Base-by-base conservation (phyloP, 2,329 filamentous ascomycete genomes). In the Aspergillus candidus region DNA sequence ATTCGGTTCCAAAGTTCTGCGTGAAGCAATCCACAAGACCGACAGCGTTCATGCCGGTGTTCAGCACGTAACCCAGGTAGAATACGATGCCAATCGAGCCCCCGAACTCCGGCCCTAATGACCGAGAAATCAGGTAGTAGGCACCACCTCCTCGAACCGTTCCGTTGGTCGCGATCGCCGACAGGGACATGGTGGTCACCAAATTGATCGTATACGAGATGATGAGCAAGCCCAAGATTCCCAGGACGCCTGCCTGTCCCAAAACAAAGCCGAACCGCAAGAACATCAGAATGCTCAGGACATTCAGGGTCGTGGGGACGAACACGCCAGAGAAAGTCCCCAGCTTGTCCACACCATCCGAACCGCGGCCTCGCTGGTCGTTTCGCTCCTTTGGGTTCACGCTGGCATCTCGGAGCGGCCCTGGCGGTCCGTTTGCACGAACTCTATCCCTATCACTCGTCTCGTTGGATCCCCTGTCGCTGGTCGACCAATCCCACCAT, bases 211-310 rank as follows among this genome's bases (percentile, higher is more conserved):
- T 68, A 61, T 94, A 94, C n/a, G 86, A 84, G 34, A 79, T 74
- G 47, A 85, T 59, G 47, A 94, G 78, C 65, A 93, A 77, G 39
- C 79, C 84, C 61, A 94, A 72, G 65, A 89, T 93, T 39, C 87
- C 88, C 35, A 91, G 52, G 35, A 94, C 72, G 15, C 88, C 88
- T 50, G 84, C 78, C 60, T 91, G 84, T 7, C 88, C 88, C 15
- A 94, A 73, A 45, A 94, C 86, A 56, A 88, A 82, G 15, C 88
- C 88, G 63, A 94, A 94, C 15, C 88, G 80, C 56, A 94, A 73
- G 68, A 94, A 94, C 87, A 94, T 94, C 49, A 94, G 77, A 66
- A 94, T 94, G 56, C 86, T 91, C 53, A 94, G 71, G 34, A 94
- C 88, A 65, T 93, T 94, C 53, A 94, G 73, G 49, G 84, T 90